These are phyloP conservation scores for Daedaleopsis sinensis DNA, from an alignment of 768 basidiomycete species.

Conservation along the genomic window DNA sequence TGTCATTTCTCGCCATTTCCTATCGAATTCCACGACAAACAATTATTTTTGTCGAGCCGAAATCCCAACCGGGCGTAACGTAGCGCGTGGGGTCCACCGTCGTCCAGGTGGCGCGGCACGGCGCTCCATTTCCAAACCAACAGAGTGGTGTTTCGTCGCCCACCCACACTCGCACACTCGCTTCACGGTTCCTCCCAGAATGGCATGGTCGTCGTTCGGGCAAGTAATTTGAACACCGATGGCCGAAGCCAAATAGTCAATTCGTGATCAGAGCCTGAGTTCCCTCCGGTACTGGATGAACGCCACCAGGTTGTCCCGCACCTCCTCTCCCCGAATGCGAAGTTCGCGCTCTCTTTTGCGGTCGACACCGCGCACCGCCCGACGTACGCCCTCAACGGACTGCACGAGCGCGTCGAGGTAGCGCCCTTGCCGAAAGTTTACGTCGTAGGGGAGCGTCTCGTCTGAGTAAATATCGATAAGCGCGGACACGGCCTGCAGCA, in stretches of 20 bases:
- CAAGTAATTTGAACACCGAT: conserved; percentile 11
- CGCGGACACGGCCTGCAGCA: conserved; percentile 79
- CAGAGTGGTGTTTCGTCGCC: neutral
- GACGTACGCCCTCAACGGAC: conserved; percentile 65
- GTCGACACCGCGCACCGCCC: conserved; percentile 66
- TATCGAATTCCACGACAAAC: neutral
- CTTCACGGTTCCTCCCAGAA: conserved; percentile 4
- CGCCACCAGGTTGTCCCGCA: conserved; percentile 73
- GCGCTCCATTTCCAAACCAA: neutral
- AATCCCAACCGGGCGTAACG: neutral
- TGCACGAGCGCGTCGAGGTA: conserved; percentile 58
- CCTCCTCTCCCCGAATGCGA: conserved; percentile 70
- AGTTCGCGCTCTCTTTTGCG: conserved; percentile 68
- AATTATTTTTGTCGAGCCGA: neutral
- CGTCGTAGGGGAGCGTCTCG: conserved; percentile 77
- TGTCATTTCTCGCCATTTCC: neutral
- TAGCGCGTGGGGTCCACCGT: neutral
- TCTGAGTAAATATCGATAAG: conserved; percentile 95
- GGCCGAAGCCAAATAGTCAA: conserved; percentile 4
- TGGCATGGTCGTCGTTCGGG: conserved; percentile 7
- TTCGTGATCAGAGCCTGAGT: conserved; percentile 43
- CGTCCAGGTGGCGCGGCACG: neutral
- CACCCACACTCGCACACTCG: neutral
- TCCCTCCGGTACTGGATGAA: conserved; percentile 75
- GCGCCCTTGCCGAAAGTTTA: conserved; percentile 70